Percentiles rank a stretch among this genome's conserved stretches.
These are phyloP conservation scores for Yarrowia deformans DNA, from an alignment of 805 yeast species.

Conservation along the genomic window DNA sequence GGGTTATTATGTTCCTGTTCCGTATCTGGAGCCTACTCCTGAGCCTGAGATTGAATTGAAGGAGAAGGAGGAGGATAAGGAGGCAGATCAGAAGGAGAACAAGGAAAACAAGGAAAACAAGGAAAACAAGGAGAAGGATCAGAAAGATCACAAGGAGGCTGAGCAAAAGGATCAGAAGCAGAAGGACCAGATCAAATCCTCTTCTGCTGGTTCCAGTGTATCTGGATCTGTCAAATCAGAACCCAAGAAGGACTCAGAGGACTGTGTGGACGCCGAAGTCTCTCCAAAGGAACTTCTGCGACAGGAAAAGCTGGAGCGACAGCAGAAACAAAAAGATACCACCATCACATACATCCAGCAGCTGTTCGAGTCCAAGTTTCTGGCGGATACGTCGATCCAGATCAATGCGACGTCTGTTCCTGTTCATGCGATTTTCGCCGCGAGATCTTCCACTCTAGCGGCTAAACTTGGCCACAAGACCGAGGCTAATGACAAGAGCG, in stretches of 20 bases:
- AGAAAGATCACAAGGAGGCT: background rate
- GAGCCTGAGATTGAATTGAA: background rate
- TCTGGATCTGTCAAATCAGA: no score
- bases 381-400: background rate
- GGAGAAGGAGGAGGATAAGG: background rate
- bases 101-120: no score
- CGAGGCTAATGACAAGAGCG: no score
- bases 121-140: no score
- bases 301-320: background rate
- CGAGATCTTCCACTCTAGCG: slow-evolving; percentile 43
- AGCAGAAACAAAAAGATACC: background rate
- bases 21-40: slow-evolving; percentile 17
- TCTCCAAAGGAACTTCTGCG: background rate
- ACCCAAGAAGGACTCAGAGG: no score
- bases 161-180: no score
- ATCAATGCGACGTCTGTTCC: background rate
- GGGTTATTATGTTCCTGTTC: slow-evolving; percentile 23
- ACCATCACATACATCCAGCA: slow-evolving; percentile 3
- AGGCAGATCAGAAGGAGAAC: background rate
- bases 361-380: background rate
- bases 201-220: no score
- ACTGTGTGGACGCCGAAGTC: no score
- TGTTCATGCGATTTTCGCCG: slow-evolving; percentile 49
- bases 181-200: no score
- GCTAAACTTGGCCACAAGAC: no score